Evolutionary conservation across 768 basidiomycete genomes (phyloP).

Genomic region (Auricularia heimuer): DNA sequence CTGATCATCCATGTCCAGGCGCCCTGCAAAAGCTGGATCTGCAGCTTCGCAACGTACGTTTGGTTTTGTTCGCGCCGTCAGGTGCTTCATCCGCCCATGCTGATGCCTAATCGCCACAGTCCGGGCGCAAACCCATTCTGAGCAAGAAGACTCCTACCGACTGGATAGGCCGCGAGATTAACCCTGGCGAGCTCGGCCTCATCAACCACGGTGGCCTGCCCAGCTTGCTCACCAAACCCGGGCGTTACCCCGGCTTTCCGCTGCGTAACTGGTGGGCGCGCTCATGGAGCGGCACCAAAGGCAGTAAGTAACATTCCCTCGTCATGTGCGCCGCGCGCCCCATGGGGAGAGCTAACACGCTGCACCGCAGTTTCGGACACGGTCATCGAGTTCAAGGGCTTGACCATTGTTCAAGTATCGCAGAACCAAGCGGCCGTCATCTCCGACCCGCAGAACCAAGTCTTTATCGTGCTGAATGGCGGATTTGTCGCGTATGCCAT

Average conservation of each 20-base stretch:
- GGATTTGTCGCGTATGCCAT: constrained; percentile 33
- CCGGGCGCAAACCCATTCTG: constrained; percentile 45
- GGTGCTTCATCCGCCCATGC: constrained; percentile 6
- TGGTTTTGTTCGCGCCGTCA: background rate
- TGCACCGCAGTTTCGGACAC: constrained; percentile 58
- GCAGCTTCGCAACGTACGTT: constrained; percentile 44
- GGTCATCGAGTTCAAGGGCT: constrained; percentile 67
- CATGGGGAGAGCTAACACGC: background rate
- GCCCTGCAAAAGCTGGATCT: constrained; percentile 51
- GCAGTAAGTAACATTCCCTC: constrained; percentile 35
- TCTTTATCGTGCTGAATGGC: constrained; percentile 55
- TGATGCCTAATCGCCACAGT: constrained; percentile 26
- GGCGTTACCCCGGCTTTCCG: constrained; percentile 68
- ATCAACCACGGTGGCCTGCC: constrained; percentile 43
- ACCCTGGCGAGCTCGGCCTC: constrained; percentile 61
- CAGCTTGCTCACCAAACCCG: constrained; percentile 62
- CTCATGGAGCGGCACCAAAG: constrained; percentile 56
- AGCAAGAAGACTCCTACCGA: constrained; percentile 60
- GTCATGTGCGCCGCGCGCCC: background rate
- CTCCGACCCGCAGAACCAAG: constrained; percentile 38
- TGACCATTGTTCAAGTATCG: constrained; percentile 79
- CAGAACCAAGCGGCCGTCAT: constrained; percentile 48
- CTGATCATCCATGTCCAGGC: background rate
- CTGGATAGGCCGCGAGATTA: constrained; percentile 64
- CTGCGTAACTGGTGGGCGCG: constrained; percentile 82